Evolutionary conservation across 148 eudicot species (phyloP).

Genomic region (Fagopyrum tataricum): DNA sequence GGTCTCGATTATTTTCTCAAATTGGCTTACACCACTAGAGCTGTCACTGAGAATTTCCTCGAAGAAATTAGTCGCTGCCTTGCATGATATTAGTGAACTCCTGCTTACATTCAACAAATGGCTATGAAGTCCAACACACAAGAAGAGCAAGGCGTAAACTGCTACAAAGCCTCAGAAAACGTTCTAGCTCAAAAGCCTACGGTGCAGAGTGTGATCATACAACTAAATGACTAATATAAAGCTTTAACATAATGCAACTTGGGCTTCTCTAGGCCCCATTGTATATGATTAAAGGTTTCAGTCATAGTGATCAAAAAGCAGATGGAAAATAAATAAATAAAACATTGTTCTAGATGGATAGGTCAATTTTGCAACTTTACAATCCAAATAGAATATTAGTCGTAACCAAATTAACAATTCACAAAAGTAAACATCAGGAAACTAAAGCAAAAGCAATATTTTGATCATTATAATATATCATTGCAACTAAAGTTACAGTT

Average conservation of each 20-base stretch:
- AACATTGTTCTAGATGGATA: not conserved
- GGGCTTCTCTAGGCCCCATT: not conserved
- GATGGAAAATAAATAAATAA: too few relatives aligned
- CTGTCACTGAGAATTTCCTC: slow-evolving; percentile 59
- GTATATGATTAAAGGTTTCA: not conserved
- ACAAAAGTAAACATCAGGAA: not conserved
- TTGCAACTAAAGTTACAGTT: not conserved
- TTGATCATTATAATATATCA: not conserved
- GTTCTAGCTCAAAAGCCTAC: not conserved
- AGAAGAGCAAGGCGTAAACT: not conserved
- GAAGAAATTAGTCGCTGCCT: slow-evolving; percentile 66
- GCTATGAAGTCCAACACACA: not conserved
- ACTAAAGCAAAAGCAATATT: not conserved
- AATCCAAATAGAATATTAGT: not conserved
- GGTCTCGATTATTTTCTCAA: slow-evolving; percentile 82
- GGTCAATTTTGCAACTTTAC: not conserved
- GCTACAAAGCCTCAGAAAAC: not conserved
- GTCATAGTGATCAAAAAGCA: not conserved
- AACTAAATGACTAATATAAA: not conserved
- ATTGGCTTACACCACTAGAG: slow-evolving; percentile 52
- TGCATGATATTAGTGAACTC: slow-evolving; percentile 48
- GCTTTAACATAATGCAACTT: not conserved
- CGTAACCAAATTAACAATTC: not conserved
- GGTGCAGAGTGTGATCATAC: not conserved
- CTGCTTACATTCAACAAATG: slow-evolving; percentile 29